Base-by-base conservation (phyloP, 257 asterid genomes). In the Galeopsis tetrahit region DNA sequence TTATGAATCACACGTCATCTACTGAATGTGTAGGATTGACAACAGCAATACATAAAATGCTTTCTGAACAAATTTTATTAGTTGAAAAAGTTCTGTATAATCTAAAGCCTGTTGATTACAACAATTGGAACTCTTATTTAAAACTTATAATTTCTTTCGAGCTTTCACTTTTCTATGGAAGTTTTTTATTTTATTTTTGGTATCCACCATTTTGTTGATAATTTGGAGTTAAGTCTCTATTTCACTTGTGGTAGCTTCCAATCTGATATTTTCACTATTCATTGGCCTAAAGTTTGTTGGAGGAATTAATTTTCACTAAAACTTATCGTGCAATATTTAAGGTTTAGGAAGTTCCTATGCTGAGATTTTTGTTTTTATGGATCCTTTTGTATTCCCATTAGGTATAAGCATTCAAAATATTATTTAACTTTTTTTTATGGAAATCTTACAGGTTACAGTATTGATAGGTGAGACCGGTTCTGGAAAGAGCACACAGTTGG, bases 381-480 rank as follows among this genome's bases (percentile, higher is more conserved):
- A n/a, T 10, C 63, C n/a, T 10, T 58, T 3, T 21, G 28, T 21
- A 21, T 8, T 14, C 32, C 17, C 40, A 21, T 65, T 66, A 7
- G 60, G 43, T 68, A 52, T 17, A 58, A 40, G 34, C n/a, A 34
- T 64, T 53, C 52, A 28, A 33, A 39, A 17, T 64, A 10, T 70
- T 11, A 63, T 42, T 31, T 17, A 68, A 56, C 1, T 69, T 34
- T 69, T 69, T 48, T 64, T 17, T 14, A 4, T 70, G 81, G 70
- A 43, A 67, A 69, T 71, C 57, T 63, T 68, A 17, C 84, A 94
- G 99, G 81, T 94, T 33, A 84, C 89, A 6, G 84, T 94, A 43
- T 86, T 94, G 77, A 80, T 82, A 4, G 99, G 99, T 66, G 98
- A 89, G 87, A 94, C 99, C 10, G 99, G 99, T 71, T 94, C 99